Base-by-base conservation (phyloP, 495 filamentous ascomycete species). In the Penicillium simplicissimum region DNA sequence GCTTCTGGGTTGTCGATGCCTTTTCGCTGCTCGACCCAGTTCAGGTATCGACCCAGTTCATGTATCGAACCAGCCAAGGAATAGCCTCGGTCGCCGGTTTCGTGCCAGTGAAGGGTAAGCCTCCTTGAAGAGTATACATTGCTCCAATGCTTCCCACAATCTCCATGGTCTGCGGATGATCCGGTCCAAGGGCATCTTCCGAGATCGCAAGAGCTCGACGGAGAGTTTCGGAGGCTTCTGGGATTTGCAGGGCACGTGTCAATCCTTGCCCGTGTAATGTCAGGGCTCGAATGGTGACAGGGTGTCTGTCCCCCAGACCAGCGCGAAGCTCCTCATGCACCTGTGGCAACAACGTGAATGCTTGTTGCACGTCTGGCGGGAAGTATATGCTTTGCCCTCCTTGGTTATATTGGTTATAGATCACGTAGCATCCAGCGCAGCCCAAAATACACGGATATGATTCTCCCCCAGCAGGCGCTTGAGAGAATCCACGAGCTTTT, bases 141-240 rank as follows among this genome's bases (percentile, higher is more conserved):
- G 75, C 49, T 1, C 72, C 75, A 37, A 77, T 71, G 33, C 64
- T 61, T 8, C 64, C 67, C 15, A 78, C 71, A 13, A 74, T 69
- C 5, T 62, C 65, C 56, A 75, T 64, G 1, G 72, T 73, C 23
- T 72, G 58, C 1, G 71, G 63, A 33, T 75, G 69, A 0, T 75
- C 71, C 2, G 68, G 60, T 0, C 75, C 75, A 0, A 76, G 52
- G 0, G 58, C 45, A 51, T 78, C 74, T 28, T 78, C 75, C 2
- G 70, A 67, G 10, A 61, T 69, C n/a, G 74, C 62, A 0, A 78
- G 68, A 8, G 71, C 75, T 8, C 74, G 74, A 0, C 75, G 74
- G 8, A 76, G 59, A 1, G 71, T 73, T 53, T 78, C 75, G 0
- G 71, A 75, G 0, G 74, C 63, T 17, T 61, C 58, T 17, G 67